Evolutionary conservation across 2,329 filamentous ascomycete species (phyloP), one percentile per base, ranked within the genome.

Genomic region (Claviceps paspali): DNA sequence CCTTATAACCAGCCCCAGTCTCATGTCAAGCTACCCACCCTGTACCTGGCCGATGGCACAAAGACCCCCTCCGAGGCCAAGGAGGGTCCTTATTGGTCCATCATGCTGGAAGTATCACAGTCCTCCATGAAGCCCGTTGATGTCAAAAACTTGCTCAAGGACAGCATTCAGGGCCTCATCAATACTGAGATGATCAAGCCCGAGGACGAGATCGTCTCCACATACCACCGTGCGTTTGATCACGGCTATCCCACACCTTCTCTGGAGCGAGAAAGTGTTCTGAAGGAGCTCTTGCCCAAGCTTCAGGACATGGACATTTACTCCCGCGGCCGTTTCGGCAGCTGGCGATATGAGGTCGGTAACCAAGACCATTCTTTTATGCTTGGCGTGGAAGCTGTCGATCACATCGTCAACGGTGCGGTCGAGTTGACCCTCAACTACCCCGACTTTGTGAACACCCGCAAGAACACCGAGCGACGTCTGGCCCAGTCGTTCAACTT

Each of bases 351-450:
- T 68, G 91, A 98, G 65, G 83, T 76, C 47, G 86, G 85, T 55
- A 94, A 94, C 73, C 86, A 94, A 71, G 87, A 95, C 63, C 87
- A 95, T 72, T 88, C 82, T 19, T 95, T 95, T 64, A 95, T 95
- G 87, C 70, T 94, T 44, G 87, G 87, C 56, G 87, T 94, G 15
- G 87, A 95, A 65, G 87, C 87, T 34, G 86, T 77, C 28, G 87
- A 95, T 65, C 76, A 84, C 65, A 84, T 94, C 54, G 75, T 87
- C 62, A 87, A 80, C 60, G 87, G 87, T 48, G 79, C 83, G 27
- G 82, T 87, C 32, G 87, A 95, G 70, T 67, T 94, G 54, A 94
- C 87, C 23, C 75, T 95, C 56, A 94, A 94, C 73, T 91, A 94
- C 69, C 87, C 87, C 42, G 86, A 94, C 65, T 93, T 94, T 56